Base-by-base conservation (phyloP, 2,329 filamentous ascomycete genomes). In the Aspergillus sp. region DNA sequence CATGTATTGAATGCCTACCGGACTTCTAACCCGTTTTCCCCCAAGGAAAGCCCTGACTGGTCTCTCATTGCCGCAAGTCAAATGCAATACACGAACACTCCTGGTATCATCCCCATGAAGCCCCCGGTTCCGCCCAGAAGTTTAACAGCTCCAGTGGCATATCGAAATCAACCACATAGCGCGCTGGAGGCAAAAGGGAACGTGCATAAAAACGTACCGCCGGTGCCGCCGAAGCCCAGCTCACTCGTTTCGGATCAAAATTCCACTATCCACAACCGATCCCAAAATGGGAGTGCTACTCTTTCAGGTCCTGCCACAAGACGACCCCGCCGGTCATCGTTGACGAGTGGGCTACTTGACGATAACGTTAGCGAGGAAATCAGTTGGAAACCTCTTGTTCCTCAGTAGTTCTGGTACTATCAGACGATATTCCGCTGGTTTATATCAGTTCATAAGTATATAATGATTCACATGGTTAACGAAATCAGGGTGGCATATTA, bases 31-130 rank as follows among this genome's bases (percentile, higher is more conserved):
- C 95, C 95, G 0, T 98, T 96, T 72, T 83, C 82, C 1, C 79
- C 83, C 0, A 87, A 84, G 2, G 82, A 88, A 33, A 90, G 96
- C 72, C 85, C 88, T 9, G 93, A 97, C 68, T 98, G 95, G 95
- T 86, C 96, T 22, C 54, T 69, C 34, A 58, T 66, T n/a, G 55
- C 64, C 22, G 46, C 37, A 22, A 58, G 34, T 40, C 57, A 63
- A 53, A 55, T 56, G 22, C 63, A 59, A 34, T 60, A 56, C 42
- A n/a, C 52, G 49, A 52, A 47, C 30, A 41, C 30, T 27, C 22
- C 11, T 17, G 44, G 58, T 34, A 51, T 48, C 12, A 52, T 41
- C 24, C 33, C 56, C 48, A 54, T 58, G 45, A 68, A 67, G 24
- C 68, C 64, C 24, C 60, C 61, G 44, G 59, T 69, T 46, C 68